Evolutionary conservation across 129 eudicot genomes (phyloP), one percentile per base, ranked within the genome.

Genomic region (Flaveria bidentis): DNA sequence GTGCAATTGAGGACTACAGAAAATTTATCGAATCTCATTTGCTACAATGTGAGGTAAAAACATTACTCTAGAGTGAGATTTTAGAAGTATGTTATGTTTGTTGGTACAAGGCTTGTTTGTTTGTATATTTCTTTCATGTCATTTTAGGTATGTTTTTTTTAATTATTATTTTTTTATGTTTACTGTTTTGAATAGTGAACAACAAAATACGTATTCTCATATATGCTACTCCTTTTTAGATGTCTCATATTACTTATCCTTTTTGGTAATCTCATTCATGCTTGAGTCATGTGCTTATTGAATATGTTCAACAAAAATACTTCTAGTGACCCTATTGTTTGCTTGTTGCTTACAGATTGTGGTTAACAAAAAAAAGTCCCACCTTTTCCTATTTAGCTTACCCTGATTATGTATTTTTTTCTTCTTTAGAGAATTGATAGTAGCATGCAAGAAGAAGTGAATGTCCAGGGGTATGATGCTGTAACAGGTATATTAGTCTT

Each of bases 1-100:
- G 96, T 77, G 89, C 98, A 28, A 80, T 89, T 84, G 93, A 89
- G 74, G 81, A 83, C 4, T 94, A 94, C 69, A 87, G 88, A 70
- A 87, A 81, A 33, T 88, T 87, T 57, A 80, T 94, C 36, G 97
- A 87, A 87, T 84, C 88, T 39, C 87, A 83, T 87, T 82, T 84
- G 74, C 84, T 81, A 49, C 85, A 82, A 70, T 61, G 6, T 57
- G 90, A 91, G 97, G 98, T 91, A 86, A 73, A 73, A 80, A 53
- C 42, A 50, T 28, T 30, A 39, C 52, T 69, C 71, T 69, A 55
- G 44, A 58, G 42, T 75, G 72, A 41, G 63, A 28, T 14, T 30
- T 28, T 36, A 22, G 13, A 63, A 63, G 46, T 20, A 71, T 52
- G 12, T 30, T 71, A 71, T 17, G 6, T 71, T 26, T 28, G 65